Conservation (phyloP, 2,329 filamentous ascomycete genomes). For the Pseudocercospora ulei region DNA sequence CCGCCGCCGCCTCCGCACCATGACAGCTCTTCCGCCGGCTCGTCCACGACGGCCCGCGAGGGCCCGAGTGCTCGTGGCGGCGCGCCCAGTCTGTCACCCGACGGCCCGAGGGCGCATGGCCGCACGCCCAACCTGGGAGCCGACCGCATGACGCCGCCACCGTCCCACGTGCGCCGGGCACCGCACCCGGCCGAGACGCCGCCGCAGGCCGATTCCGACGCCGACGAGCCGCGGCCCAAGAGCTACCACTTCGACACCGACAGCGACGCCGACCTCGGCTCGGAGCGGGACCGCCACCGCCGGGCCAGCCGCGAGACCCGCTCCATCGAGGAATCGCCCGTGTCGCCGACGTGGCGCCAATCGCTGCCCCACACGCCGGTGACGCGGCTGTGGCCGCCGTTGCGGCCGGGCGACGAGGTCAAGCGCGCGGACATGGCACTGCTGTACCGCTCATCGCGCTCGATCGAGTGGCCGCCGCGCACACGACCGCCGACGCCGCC, state of each 20-base stretch:
- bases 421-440: constrained; percentile 19
- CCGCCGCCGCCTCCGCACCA: too few species aligned
- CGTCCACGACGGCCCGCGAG: constrained; percentile 42
- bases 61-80: constrained; percentile 33
- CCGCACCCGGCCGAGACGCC: constrained; percentile 8
- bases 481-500: constrained; percentile 15
- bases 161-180: constrained; percentile 10
- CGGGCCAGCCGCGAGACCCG: constrained; percentile 14
- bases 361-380: constrained; percentile 15
- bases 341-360: constrained; percentile 14
- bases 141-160: constrained; percentile 9
- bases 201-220: constrained; percentile 11
- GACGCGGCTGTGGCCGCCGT: constrained; percentile 19
- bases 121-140: constrained; percentile 19
- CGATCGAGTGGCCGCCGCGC: constrained; percentile 13
- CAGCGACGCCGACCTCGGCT: constrained; percentile 18
- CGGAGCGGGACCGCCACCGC: constrained; percentile 6
- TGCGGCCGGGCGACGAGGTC: constrained; percentile 23
- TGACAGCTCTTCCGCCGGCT: constrained; percentile 40
- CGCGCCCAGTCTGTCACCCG: constrained; percentile 15
- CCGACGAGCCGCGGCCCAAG: constrained; percentile 14
- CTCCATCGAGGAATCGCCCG: constrained; percentile 9
- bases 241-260: constrained; percentile 22
- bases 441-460: constrained; percentile 15
- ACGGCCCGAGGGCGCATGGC: constrained; percentile 19